These are phyloP conservation scores for Alternaria longipes DNA, from an alignment of 2,329 filamentous ascomycete species.

Conservation along the genomic window DNA sequence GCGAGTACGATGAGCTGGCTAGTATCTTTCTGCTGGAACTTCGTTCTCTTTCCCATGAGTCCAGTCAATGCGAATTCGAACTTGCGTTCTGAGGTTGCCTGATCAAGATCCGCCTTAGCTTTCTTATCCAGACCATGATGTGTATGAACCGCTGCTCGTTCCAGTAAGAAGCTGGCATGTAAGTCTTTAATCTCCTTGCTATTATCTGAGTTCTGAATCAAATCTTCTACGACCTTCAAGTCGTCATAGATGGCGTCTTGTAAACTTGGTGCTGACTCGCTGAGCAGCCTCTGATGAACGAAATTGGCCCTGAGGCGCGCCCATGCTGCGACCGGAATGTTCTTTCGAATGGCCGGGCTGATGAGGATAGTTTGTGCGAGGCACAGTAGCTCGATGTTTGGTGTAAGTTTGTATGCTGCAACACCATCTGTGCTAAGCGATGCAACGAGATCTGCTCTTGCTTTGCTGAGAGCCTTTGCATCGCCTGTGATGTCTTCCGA, in stretches of 20 bases:
- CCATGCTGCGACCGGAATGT: conserved; percentile 64
- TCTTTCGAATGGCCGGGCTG: conserved; percentile 57
- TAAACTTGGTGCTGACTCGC: conserved; percentile 68
- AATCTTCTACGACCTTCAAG: conserved; percentile 63
- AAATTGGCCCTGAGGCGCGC: conserved; percentile 76
- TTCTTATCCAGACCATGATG: conserved; percentile 83
- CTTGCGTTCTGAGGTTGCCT: conserved; percentile 71
- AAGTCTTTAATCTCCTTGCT: conserved; percentile 36
- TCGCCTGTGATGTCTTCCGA: conserved; percentile 57
- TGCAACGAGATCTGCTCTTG: conserved; percentile 67
- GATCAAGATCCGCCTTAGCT: conserved; percentile 74
- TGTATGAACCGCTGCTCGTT: conserved; percentile 83
- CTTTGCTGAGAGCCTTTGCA: conserved; percentile 45
- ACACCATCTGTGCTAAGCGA: conserved; percentile 84
- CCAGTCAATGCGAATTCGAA: conserved; percentile 87
- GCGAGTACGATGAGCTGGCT: conserved; percentile 93
- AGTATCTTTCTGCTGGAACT: conserved; percentile 78
- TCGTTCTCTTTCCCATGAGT: conserved; percentile 83
- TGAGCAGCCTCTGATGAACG: conserved; percentile 73
- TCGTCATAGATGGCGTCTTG: conserved; percentile 69
- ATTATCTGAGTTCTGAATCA: conserved; percentile 37
- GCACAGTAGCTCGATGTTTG: conserved; percentile 83
- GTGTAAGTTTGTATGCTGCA: conserved; percentile 83
- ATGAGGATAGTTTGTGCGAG: conserved; percentile 72
- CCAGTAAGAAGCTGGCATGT: conserved; percentile 75